A percentile compares a stretch with the other conserved stretches of the same genome.
phyloP scores from a whole-genome alignment of 257 asterid genomes.

The Primulina huaijiensis region DNA sequence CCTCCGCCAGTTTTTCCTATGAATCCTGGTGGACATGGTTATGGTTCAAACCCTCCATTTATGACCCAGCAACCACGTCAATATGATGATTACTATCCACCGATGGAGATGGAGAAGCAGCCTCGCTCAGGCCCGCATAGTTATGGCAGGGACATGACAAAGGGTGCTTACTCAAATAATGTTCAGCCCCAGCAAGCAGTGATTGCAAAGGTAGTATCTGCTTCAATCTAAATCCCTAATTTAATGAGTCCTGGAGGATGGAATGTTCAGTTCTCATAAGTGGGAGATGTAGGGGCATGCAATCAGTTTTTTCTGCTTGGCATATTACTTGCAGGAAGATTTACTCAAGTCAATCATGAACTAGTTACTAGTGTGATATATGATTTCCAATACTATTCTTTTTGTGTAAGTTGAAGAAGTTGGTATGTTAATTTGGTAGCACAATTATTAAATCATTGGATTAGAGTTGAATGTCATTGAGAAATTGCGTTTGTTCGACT shows the following conservation, averaged over 20 bases:
- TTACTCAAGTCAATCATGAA: conserved; percentile 8
- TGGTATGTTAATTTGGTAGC: no score
- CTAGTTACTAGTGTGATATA: conserved; percentile 1
- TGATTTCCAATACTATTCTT: not conserved
- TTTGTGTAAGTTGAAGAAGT: not conserved
- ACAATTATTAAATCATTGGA: not conserved
- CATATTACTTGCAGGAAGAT: not conserved
- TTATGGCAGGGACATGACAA: conserved; percentile 56
- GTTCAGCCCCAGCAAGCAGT: conserved; percentile 65
- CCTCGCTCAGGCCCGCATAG: conserved; percentile 50
- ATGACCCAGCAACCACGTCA: conserved; percentile 59
- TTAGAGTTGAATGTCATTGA: not conserved
- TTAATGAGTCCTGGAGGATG: not conserved
- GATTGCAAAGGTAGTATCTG: conserved; percentile 57
- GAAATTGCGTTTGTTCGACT: not conserved
- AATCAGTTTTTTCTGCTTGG: conserved; percentile 1
- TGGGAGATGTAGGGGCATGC: not conserved
- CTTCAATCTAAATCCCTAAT: conserved; percentile 10
- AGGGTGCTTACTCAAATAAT: conserved; percentile 47
- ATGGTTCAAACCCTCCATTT: conserved; percentile 40
- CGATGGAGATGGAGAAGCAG: conserved; percentile 57
- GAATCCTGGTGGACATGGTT: conserved; percentile 56
- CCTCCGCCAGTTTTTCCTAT: conserved; percentile 51
- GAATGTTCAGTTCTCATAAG: not conserved
- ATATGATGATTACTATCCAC: conserved; percentile 65